phyloP scores from a whole-genome alignment of 129 eudicot genomes.

The Helianthus annuus region HanXRQr2.0-SUNRISE NC_035438.2:29810561-29811060 shows the following conservation, averaged over 20 bases:
- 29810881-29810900: too few relatives aligned
- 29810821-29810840: conserved; percentile 2
- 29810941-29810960: too few relatives aligned
- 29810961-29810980: too few relatives aligned
- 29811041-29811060: too few relatives aligned
- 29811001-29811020: too few relatives aligned
- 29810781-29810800: conserved; percentile 12
- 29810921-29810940: too few relatives aligned
- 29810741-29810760: background rate
- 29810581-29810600: conserved; percentile 25
- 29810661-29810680: conserved; percentile 23
- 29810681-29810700: conserved; percentile 12
- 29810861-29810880: background rate
- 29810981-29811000: too few relatives aligned
- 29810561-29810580: background rate
- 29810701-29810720: background rate
- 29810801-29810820: conserved; percentile 8
- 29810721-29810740: background rate
- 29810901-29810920: too few relatives aligned
- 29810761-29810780: background rate
- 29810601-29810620: conserved; percentile 2
- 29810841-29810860: background rate
- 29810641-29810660: background rate
- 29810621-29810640: conserved; percentile 13
- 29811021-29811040: too few relatives aligned